A percentile compares a stretch with the other conserved stretches of the same genome.
Evolutionary conservation across 495 filamentous ascomycete species (phyloP).

Genomic region (Platismatia glauca): DNA sequence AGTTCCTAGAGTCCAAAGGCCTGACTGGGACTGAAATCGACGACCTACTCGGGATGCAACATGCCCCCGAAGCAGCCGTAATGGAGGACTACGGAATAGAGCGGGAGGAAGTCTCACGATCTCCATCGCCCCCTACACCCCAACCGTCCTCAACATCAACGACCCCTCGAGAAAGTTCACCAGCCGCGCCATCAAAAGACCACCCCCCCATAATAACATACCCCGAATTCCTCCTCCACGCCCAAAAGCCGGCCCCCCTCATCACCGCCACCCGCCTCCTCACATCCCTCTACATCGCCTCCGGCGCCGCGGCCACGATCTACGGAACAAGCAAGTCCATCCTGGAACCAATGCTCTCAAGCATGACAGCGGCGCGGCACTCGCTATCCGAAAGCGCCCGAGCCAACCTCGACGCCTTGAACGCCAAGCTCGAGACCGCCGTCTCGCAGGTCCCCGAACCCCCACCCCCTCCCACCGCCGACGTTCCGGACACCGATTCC

Average conservation of each 20-base stretch:
- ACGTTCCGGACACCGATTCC: conserved; percentile 34
- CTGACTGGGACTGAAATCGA: conserved; percentile 59
- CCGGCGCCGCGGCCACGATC: conserved; percentile 57
- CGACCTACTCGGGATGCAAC: conserved; percentile 40
- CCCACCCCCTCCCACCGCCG: conserved; percentile 22
- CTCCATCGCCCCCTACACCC: conserved; percentile 17
- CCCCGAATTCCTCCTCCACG: conserved; percentile 75
- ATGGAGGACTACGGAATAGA: conserved; percentile 23
- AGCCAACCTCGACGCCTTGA: conserved; percentile 57
- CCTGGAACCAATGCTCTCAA: conserved; percentile 72
- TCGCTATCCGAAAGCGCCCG: conserved; percentile 62
- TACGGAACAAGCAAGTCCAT: conserved; percentile 79
- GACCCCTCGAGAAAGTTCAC: conserved; percentile 5
- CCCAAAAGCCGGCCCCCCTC: conserved; percentile 62
- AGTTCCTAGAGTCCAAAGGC: conserved; percentile 75
- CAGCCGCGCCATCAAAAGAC: conserved; percentile 34
- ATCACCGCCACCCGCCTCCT: conserved; percentile 67
- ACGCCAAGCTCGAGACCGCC: conserved; percentile 59
- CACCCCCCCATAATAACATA: conserved; percentile 91
- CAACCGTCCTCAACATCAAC: conserved; percentile 16
- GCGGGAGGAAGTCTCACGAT: conserved; percentile 9
- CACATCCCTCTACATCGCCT: conserved; percentile 68
- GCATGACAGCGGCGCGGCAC: conserved; percentile 67
- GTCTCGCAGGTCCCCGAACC: conserved; percentile 53
- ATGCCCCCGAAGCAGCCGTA: conserved; percentile 13